Evolutionary conservation across 306 rosid genomes (phyloP).

Genomic region (Trifolium repens): DNA sequence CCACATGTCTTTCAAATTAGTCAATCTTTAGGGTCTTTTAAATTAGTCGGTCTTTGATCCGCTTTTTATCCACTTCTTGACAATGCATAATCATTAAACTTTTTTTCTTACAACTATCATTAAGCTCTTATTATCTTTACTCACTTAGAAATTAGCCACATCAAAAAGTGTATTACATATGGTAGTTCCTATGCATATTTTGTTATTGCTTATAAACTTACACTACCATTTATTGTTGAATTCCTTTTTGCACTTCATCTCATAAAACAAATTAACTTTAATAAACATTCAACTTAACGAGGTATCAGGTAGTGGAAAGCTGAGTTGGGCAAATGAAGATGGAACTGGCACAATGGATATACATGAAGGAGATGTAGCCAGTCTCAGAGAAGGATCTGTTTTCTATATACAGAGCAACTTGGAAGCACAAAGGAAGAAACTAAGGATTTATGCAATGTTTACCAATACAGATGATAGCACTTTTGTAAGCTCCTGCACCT

Average conservation of each 20-base stretch:
- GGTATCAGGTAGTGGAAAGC: conserved; percentile 71
- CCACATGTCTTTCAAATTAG: no score
- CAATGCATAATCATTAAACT: no score
- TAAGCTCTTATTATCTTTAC: no score
- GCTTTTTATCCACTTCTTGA: no score
- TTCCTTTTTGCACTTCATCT: neutral
- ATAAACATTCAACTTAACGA: neutral
- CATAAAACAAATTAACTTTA: neutral
- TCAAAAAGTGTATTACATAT: neutral
- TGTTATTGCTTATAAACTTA: neutral
- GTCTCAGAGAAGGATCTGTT: conserved; percentile 66
- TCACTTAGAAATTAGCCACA: no score
- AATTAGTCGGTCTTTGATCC: no score
- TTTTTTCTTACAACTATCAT: no score
- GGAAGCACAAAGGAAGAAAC: conserved; percentile 64
- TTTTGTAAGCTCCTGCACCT: conserved; percentile 50
- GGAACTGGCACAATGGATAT: conserved; percentile 46
- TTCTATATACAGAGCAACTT: conserved; percentile 70
- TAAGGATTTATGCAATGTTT: conserved; percentile 73
- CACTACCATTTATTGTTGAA: neutral
- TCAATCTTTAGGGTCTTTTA: no score
- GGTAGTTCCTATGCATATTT: neutral
- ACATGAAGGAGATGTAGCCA: conserved; percentile 66
- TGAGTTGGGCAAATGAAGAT: conserved; percentile 58
- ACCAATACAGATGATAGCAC: conserved; percentile 53